A percentile compares a stretch with the other conserved stretches of the same genome.
phyloP scores from a whole-genome alignment of 805 yeast genomes.

The Naumovozyma baii region DNA sequence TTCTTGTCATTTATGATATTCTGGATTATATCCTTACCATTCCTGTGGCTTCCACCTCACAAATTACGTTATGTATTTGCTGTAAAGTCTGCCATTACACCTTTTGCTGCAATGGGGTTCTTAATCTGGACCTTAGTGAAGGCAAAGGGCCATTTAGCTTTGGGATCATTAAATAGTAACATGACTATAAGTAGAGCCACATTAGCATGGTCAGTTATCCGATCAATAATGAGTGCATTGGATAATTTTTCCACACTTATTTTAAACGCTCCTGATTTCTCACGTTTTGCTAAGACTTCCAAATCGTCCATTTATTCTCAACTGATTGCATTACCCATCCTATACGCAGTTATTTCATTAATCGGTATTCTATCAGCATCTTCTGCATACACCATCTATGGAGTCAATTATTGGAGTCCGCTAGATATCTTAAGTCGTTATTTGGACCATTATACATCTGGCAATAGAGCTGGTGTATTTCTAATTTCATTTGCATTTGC shows the following conservation, averaged over 20 bases:
- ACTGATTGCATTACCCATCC: constrained; percentile 57
- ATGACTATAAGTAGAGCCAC: constrained; percentile 39
- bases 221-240: constrained; percentile 67
- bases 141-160: constrained; percentile 50
- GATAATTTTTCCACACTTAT: constrained; percentile 87
- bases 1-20: constrained; percentile 71
- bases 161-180: constrained; percentile 16
- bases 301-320: constrained; percentile 47
- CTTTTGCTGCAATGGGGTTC: constrained; percentile 76
- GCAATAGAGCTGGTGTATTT: constrained; percentile 74
- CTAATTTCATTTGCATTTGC: constrained; percentile 62
- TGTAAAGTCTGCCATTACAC: constrained; percentile 66
- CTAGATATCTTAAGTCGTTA: constrained; percentile 62
- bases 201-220: constrained; percentile 73
- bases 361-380: constrained; percentile 81
- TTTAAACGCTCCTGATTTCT: constrained; percentile 81
- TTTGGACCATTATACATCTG: constrained; percentile 41
- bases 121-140: constrained; percentile 77
- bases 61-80: constrained; percentile 76
- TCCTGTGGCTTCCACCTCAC: constrained; percentile 77
- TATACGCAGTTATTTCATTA: constrained; percentile 71
- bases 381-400: constrained; percentile 59
- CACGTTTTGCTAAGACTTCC: constrained; percentile 64
- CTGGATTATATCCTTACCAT: constrained; percentile 73
- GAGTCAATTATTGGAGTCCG: constrained; percentile 74